Evolutionary conservation across 257 asterid species (phyloP).

Genomic region (Dorcoceras hygrometricum): DNA sequence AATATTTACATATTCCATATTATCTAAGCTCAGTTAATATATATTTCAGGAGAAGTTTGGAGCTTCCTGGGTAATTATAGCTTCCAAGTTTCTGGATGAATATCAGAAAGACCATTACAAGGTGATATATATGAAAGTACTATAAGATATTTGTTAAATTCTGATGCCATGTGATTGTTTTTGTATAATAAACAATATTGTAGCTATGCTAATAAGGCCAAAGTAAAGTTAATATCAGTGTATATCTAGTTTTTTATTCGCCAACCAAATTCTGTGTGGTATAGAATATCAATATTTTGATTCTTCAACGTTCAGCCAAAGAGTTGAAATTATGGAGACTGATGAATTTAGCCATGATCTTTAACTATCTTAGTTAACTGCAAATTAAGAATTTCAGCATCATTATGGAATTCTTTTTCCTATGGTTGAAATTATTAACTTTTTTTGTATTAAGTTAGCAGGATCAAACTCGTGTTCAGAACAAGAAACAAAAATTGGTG

Average conservation of each 20-base stretch:
- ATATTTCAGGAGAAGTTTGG: slow-evolving; percentile 81
- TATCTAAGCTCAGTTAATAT: neutral
- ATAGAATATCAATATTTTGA: neutral
- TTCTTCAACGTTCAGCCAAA: neutral
- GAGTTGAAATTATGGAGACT: neutral
- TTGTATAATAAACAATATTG: neutral
- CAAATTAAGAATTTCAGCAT: neutral
- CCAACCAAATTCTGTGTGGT: neutral
- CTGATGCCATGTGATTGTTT: neutral
- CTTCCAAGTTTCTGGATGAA: slow-evolving; percentile 75
- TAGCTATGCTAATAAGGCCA: neutral
- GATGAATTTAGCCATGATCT: neutral
- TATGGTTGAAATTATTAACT: neutral
- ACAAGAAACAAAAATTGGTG: neutral
- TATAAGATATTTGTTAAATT: neutral
- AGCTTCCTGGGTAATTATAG: slow-evolving; percentile 70
- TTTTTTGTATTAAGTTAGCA: neutral
- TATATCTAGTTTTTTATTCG: neutral
- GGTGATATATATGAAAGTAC: slow-evolving; percentile 39
- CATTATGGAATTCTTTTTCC: neutral
- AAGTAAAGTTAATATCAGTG: too few relatives aligned
- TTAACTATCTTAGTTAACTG: neutral
- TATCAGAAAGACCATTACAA: slow-evolving; percentile 64
- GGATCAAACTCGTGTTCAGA: neutral
- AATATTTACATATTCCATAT: neutral